Percentiles rank a stretch among this genome's conserved stretches.
phyloP scores from a whole-genome alignment of 2,329 filamentous ascomycete genomes.

The Colletotrichum agaves region DNA sequence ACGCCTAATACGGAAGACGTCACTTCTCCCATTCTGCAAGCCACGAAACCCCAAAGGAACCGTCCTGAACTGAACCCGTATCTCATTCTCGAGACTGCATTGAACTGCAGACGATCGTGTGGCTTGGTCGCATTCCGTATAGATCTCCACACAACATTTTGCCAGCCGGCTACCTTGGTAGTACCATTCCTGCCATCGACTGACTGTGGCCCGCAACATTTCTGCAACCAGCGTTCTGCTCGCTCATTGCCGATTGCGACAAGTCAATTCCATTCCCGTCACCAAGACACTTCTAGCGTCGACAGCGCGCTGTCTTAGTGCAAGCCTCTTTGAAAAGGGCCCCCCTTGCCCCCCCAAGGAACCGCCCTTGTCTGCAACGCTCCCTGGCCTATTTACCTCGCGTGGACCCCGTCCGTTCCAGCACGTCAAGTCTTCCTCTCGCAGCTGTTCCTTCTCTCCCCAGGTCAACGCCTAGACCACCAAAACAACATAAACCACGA shows the following conservation, averaged over 20 bases:
- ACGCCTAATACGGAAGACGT: constrained; percentile 14
- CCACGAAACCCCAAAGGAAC: constrained; percentile 1
- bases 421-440: neutral
- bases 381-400: constrained; percentile 32
- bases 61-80: constrained; percentile 1
- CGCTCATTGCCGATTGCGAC: constrained; percentile 33
- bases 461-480: neutral
- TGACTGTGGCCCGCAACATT: constrained; percentile 19
- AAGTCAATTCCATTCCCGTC: constrained; percentile 39
- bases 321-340: constrained; percentile 25
- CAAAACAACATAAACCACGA: neutral
- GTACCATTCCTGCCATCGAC: constrained; percentile 20
- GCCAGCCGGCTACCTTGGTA: constrained; percentile 16
- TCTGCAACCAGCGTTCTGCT: constrained; percentile 34
- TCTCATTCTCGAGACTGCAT: neutral
- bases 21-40: constrained; percentile 11
- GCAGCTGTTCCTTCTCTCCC: neutral
- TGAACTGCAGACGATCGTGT: constrained; percentile 22
- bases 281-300: constrained; percentile 36
- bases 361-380: constrained; percentile 22
- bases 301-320: constrained; percentile 25
- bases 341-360: neutral
- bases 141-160: constrained; percentile 30
- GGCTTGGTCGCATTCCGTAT: constrained; percentile 36
- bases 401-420: constrained; percentile 24